phyloP scores from a whole-genome alignment of 2,329 filamentous ascomycete genomes.

The Beauveria caledonica region DNA sequence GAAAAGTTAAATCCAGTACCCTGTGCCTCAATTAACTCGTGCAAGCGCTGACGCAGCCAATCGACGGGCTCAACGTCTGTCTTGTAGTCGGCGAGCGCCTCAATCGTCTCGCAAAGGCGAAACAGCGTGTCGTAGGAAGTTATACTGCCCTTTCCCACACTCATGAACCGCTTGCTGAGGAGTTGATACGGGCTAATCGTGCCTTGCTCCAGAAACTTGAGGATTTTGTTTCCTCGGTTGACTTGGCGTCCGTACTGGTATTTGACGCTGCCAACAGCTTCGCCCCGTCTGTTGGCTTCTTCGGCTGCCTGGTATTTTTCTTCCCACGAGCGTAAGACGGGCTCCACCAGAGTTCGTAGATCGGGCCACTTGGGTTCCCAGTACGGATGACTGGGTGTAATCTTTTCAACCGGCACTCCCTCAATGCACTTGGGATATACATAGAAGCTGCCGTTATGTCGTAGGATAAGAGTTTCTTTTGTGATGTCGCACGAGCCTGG shows the following conservation, averaged over 20 bases:
- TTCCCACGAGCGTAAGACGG: slow-evolving; percentile 38
- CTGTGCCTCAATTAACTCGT: slow-evolving; percentile 37
- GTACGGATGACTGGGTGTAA: slow-evolving; percentile 33
- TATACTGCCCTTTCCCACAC: slow-evolving; percentile 30
- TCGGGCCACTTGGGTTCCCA: slow-evolving; percentile 48
- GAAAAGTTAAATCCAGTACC: slow-evolving; percentile 43
- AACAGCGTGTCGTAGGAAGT: slow-evolving; percentile 50
- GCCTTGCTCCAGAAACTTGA: slow-evolving; percentile 43
- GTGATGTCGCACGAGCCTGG: slow-evolving; percentile 31
- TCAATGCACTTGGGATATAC: slow-evolving; percentile 33
- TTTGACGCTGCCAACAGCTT: slow-evolving; percentile 32
- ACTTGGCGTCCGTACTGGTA: slow-evolving; percentile 49
- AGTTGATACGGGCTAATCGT: slow-evolving; percentile 50
- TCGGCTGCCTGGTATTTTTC: slow-evolving; percentile 35
- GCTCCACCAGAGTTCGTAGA: slow-evolving; percentile 34
- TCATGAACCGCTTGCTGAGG: slow-evolving; percentile 42
- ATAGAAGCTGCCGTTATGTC: slow-evolving; percentile 41
- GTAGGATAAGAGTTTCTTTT: slow-evolving; percentile 34
- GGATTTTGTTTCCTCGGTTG: slow-evolving; percentile 44
- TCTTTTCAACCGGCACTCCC: slow-evolving; percentile 9
- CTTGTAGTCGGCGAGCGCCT: slow-evolving; percentile 45
- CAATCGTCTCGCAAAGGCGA: slow-evolving; percentile 44
- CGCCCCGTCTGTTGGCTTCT: slow-evolving; percentile 24
- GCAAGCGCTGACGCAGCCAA: slow-evolving; percentile 49
- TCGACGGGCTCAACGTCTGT: slow-evolving; percentile 45